Base-by-base conservation (phyloP, 495 filamentous ascomycete genomes). In the Xylaria flabelliformis region DNA sequence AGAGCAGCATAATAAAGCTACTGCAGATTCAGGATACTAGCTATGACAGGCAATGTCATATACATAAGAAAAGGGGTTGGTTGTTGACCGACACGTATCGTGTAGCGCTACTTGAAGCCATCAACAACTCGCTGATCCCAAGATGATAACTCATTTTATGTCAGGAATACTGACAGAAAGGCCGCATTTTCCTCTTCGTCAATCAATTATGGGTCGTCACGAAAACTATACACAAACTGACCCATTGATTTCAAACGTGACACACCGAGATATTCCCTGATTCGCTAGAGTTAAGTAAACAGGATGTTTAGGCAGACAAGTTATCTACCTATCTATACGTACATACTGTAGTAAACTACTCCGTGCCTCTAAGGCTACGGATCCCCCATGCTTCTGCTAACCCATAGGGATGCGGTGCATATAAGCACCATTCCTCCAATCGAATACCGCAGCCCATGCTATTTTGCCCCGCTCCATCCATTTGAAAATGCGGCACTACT, bases 341-440 rank as follows among this genome's bases (percentile, higher is more conserved):
- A 29, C 2, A 2, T 29, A 29, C 26, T 29, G 26, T 29, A 29
- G 26, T 29, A 29, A 29, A 26, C 9, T 26, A 59, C 32, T 36
- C 55, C 26, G 6, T 34, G 6, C 36, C 6, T 39, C 19, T 15
- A 26, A 39, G 56, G 15, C 29, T 39, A 41, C 58, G 53, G 58
- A 61, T 21, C 58, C 58, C 58, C 58, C 1, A 21, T 34, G 56
- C 24, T 29, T 24, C 21, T 34, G 17, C 4, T 32, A 29, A 29
- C 26, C 0, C 24, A 29, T 46, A 29, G 4, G 21, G 48, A 21
- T 21, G n/a, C 12, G 21, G 26, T 7, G 12, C 12, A 3, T 59
- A n/a, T 59, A 59, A 32, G 32, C 55, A 56, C 55, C 55, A 32
- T 36, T 36, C 29, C 3, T 59, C 55, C 55, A 59, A 59, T 59